phyloP scores from a whole-genome alignment of 352 stramenopile species.

The Plasmopara halstedii region DNA sequence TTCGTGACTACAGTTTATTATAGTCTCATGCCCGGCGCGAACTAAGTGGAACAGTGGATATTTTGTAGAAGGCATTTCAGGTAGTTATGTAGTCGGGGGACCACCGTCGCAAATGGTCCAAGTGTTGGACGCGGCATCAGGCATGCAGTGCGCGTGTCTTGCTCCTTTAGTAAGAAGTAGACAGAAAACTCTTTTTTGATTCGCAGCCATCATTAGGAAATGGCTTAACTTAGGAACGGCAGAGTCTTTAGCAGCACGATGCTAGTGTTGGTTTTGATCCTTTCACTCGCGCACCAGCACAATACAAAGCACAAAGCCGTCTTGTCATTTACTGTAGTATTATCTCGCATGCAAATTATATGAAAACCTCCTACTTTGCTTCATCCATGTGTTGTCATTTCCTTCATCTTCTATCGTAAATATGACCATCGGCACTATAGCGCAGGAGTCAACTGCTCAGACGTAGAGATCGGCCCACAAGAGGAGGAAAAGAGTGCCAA shows the following conservation, averaged over 20 bases:
- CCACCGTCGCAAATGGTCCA: conserved; percentile 29
- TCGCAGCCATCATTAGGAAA: conserved; percentile 17
- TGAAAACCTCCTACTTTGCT: background rate
- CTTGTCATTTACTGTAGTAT: no score
- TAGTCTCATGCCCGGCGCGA: conserved; percentile 84
- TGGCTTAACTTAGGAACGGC: conserved; percentile 25
- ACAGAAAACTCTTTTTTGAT: conserved; percentile 17
- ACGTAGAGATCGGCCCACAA: conserved; percentile 87
- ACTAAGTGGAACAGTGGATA: conserved; percentile 31
- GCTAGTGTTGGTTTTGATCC: no score
- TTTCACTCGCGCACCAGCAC: no score
- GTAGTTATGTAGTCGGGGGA: conserved; percentile 16
- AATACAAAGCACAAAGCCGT: no score
- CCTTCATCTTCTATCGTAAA: conserved; percentile 9
- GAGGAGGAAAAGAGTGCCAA: conserved; percentile 81
- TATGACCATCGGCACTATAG: background rate
- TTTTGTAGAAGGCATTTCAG: conserved; percentile 6
- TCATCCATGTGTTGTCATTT: background rate
- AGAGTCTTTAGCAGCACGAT: no score
- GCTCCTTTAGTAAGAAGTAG: conserved; percentile 30
- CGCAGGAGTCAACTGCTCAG: conserved; percentile 19
- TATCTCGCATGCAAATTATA: background rate
- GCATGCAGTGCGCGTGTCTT: conserved; percentile 24
- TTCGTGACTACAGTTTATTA: conserved; percentile 99
- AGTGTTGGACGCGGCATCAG: conserved; percentile 28